Evolutionary conservation across 75 land plant genomes (phyloP), one percentile per base, ranked within the genome.

Genomic region (Azolla pinnata): DNA sequence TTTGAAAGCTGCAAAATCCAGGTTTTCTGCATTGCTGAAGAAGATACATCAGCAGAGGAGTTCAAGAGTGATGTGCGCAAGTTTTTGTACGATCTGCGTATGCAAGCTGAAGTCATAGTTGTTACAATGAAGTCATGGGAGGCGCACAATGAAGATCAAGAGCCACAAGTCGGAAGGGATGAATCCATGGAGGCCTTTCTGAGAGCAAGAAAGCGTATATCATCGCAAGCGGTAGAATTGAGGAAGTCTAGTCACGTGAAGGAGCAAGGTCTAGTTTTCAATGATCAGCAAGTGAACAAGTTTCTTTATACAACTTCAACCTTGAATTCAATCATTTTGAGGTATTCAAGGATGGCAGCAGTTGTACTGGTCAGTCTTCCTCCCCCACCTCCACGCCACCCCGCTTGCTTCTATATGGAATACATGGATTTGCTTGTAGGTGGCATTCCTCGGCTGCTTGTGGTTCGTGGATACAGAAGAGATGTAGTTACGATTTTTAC

Each of bases 1-100:
- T 95, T 83, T 66, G 99, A 95, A 58, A 90, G 91, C 69, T 95
- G 97, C 65, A 95, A 95, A 61, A 95, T 95, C 40, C 99, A 90
- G 66, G 91, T 95, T 56, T 95, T 86, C 59, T 95, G 99, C 75
- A 95, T 95, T 17, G 86, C 99, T 5, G 99, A 95, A 60, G 99
- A 95, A 67, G 99, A 95, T 40, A 50, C 81, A 1, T 97, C 92
- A 64, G 97, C 88, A 12, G 99, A 86, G 60, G 97, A 71, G 42
- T 71, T 95, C 33, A 95, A 90, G 63, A 75, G 85, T 20, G 97
- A 90, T 53, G 99, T 95, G 32, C 88, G 81, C 62, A 90, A 90
- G 74, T 90, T 95, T 60, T 70, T 95, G 32, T 95, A 95, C 46
- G 99, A 95, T 67, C 90, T 95, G 20, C 78, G 99, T 14, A 90